A percentile compares a stretch with the other conserved stretches of the same genome.
phyloP scores from a whole-genome alignment of 306 rosid species.

The Sindora glabra region DNA sequence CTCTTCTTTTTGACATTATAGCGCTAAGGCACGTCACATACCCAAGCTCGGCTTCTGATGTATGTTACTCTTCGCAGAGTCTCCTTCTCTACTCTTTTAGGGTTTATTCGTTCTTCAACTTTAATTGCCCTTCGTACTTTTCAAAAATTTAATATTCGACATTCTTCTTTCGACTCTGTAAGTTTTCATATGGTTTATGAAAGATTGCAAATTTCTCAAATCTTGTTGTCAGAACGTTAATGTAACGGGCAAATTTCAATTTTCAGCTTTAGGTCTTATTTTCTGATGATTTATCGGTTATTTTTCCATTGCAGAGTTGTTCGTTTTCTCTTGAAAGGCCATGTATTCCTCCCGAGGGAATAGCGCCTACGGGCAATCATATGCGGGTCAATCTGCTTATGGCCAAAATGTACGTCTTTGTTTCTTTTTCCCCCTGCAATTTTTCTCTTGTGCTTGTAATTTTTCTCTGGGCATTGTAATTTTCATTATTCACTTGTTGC shows the following conservation, averaged over 20 bases:
- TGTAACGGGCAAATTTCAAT: background rate
- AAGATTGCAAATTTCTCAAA: background rate
- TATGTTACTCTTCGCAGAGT: background rate
- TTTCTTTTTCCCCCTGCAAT: background rate
- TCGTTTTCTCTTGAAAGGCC: conserved; percentile 18
- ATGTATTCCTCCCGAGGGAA: conserved; percentile 90
- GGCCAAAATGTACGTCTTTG: conserved; percentile 56
- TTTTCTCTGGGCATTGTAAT: background rate
- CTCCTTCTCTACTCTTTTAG: conserved; percentile 3
- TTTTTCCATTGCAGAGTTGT: conserved; percentile 9
- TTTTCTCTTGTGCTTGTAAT: background rate
- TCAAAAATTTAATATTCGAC: background rate
- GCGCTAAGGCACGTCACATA: too few species aligned
- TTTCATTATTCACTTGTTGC: background rate
- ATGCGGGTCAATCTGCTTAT: conserved; percentile 72
- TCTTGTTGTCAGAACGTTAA: background rate
- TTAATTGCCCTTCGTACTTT: background rate
- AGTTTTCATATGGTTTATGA: background rate
- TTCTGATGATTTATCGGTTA: background rate
- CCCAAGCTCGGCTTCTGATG: too few species aligned
- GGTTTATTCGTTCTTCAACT: conserved; percentile 18
- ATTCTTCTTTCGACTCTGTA: background rate
- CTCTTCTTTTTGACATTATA: too few species aligned
- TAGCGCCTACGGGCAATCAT: conserved; percentile 81
- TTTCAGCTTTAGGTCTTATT: background rate